A percentile compares a stretch with the other conserved stretches of the same genome.
Conservation (phyloP, 768 basidiomycete genomes). For the Strobilomyces echinocephalus region DNA sequence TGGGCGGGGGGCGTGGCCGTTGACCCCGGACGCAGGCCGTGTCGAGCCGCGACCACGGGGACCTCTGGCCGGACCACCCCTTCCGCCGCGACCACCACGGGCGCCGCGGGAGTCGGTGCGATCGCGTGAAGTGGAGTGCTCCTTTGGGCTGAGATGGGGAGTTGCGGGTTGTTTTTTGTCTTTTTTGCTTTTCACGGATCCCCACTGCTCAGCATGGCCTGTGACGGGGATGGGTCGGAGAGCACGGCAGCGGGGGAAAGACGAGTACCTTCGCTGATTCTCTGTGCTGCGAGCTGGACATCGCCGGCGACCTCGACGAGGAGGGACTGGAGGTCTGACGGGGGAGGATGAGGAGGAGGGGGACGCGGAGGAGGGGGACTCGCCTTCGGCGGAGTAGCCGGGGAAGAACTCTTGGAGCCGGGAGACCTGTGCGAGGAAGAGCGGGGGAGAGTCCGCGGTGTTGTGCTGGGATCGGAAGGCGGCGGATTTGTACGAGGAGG, state of each 20-base stretch:
- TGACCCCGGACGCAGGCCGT: slow-evolving; percentile 34
- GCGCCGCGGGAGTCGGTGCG: slow-evolving; percentile 49
- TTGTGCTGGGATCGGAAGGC: slow-evolving; percentile 23
- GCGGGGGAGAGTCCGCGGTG: slow-evolving; percentile 10
- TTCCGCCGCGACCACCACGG: slow-evolving; percentile 57
- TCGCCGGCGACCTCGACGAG: slow-evolving; percentile 68
- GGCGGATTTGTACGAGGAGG: slow-evolving; percentile 27
- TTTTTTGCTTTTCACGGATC: slow-evolving; percentile 80
- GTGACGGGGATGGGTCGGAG: slow-evolving; percentile 14
- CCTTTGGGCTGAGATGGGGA: slow-evolving; percentile 44
- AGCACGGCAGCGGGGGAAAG: neutral
- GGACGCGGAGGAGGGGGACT: slow-evolving; percentile 9
- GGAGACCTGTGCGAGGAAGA: slow-evolving; percentile 42
- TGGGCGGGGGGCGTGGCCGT: slow-evolving; percentile 31
- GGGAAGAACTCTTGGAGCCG: slow-evolving; percentile 73
- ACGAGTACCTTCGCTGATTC: slow-evolving; percentile 65
- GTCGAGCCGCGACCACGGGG: slow-evolving; percentile 37
- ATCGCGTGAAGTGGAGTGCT: slow-evolving; percentile 29
- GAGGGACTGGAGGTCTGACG: slow-evolving; percentile 59
- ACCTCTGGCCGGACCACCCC: slow-evolving; percentile 52
- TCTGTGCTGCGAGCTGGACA: slow-evolving; percentile 60
- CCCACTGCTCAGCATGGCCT: slow-evolving; percentile 81
- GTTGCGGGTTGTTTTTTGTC: slow-evolving; percentile 62
- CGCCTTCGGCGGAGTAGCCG: slow-evolving; percentile 65
- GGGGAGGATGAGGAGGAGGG: slow-evolving; percentile 21